These are phyloP conservation scores for Sindora glabra DNA, from an alignment of 306 rosid genomes.

Conservation along the genomic window DNA sequence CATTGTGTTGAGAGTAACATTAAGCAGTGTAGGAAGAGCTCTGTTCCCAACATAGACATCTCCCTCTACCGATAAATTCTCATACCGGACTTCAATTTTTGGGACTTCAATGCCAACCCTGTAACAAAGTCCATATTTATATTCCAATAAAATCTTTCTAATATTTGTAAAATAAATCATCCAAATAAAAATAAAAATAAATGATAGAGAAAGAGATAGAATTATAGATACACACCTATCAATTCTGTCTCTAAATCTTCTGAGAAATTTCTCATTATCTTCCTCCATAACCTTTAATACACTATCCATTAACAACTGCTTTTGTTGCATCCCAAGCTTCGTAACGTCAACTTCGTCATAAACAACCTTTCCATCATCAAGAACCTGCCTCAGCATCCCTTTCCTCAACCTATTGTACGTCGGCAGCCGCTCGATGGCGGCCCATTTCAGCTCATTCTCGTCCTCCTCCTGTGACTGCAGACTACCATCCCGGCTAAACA, in stretches of 20 bases:
- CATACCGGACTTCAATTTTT: constrained; percentile 50
- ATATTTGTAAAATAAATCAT: no score
- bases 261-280: constrained; percentile 55
- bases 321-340: constrained; percentile 48
- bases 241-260: constrained; percentile 43
- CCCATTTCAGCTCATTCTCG: constrained; percentile 72
- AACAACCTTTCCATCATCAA: constrained; percentile 41
- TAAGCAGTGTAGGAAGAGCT: constrained; percentile 71
- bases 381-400: constrained; percentile 52
- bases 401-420: constrained; percentile 64
- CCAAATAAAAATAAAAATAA: no score
- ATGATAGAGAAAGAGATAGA: background rate
- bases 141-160: no score
- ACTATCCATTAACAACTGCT: constrained; percentile 52
- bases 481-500: constrained; percentile 40
- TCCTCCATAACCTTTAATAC: constrained; percentile 58
- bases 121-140: background rate
- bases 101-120: constrained; percentile 80
- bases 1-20: constrained; percentile 38
- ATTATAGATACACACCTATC: constrained; percentile 32
- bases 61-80: constrained; percentile 60
- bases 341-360: constrained; percentile 53
- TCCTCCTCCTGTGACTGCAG: constrained; percentile 45
- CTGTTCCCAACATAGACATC: constrained; percentile 66
- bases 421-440: constrained; percentile 71